A percentile compares a stretch with the other conserved stretches of the same genome.
phyloP scores from a whole-genome alignment of 2,329 filamentous ascomycete genomes.

The Scedosporium dehoogii region DNA sequence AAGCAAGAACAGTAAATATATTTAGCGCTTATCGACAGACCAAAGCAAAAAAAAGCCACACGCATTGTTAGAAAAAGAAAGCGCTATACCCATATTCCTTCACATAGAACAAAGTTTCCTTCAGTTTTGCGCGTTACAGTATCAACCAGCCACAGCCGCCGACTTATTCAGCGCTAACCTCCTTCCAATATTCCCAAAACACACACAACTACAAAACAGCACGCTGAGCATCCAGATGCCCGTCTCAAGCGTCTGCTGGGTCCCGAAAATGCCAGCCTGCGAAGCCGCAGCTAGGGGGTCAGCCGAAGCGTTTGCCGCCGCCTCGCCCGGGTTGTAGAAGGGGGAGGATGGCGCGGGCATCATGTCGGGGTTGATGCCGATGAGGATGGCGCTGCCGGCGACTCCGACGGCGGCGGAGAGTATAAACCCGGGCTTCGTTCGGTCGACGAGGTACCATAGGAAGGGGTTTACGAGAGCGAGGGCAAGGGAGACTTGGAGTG shows the following conservation, averaged over 20 bases:
- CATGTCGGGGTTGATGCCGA: slow-evolving; percentile 68
- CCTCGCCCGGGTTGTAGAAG: slow-evolving; percentile 14
- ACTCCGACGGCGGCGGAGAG: slow-evolving; percentile 67
- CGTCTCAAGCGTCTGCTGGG: slow-evolving; percentile 56
- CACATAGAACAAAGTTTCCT: background rate
- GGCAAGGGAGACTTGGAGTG: slow-evolving; percentile 83
- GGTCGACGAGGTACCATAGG: slow-evolving; percentile 93
- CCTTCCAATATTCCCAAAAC: slow-evolving; percentile 91
- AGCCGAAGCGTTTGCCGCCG: slow-evolving; percentile 11
- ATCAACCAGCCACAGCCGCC: slow-evolving; percentile 14
- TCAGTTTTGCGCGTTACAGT: background rate
- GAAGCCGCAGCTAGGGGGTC: background rate
- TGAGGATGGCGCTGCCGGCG: slow-evolving; percentile 61
- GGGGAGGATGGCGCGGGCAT: slow-evolving; percentile 55
- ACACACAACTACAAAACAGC: slow-evolving; percentile 87
- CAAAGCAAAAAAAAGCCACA: too few species aligned
- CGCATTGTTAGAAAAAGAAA: too few species aligned
- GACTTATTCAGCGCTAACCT: slow-evolving; percentile 51
- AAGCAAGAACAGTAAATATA: too few species aligned
- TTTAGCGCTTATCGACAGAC: too few species aligned
- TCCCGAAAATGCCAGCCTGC: slow-evolving; percentile 39
- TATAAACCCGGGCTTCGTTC: slow-evolving; percentile 73
- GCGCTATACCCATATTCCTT: too few species aligned
- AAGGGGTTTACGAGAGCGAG: slow-evolving; percentile 87
- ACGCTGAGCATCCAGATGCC: slow-evolving; percentile 89